phyloP scores from a whole-genome alignment of 345 rosid species.

The Linum tenue region DNA sequence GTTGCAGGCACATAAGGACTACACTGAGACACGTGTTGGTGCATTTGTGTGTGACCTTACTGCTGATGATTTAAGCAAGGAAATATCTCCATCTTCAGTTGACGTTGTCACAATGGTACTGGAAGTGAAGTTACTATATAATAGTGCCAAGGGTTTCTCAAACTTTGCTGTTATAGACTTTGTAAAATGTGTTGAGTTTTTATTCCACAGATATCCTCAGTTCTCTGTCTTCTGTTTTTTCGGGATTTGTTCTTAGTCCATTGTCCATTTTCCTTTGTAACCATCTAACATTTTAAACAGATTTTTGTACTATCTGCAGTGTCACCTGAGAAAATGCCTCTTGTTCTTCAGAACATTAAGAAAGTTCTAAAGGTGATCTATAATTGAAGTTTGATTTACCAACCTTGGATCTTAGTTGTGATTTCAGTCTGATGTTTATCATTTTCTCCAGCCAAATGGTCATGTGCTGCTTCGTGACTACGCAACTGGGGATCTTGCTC shows the following conservation, averaged over 20 bases:
- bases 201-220: neutral
- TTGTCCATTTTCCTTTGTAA: slow-evolving; percentile 11
- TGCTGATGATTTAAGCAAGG: slow-evolving; percentile 53
- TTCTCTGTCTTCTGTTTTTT: neutral
- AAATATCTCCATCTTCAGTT: slow-evolving; percentile 64
- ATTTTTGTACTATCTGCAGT: slow-evolving; percentile 90
- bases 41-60: slow-evolving; percentile 84
- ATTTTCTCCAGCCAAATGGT: slow-evolving; percentile 56
- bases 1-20: slow-evolving; percentile 76
- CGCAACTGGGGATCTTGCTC: slow-evolving; percentile 88
- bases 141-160: neutral
- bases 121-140: slow-evolving; percentile 11
- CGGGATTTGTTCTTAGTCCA: neutral
- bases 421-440: slow-evolving; percentile 5
- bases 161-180: neutral
- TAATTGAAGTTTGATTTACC: neutral
- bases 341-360: slow-evolving; percentile 57
- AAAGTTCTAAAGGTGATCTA: slow-evolving; percentile 65
- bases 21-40: slow-evolving; percentile 39
- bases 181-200: no score
- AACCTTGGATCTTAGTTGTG: neutral
- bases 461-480: slow-evolving; percentile 76
- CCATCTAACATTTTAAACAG: slow-evolving; percentile 63
- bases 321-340: slow-evolving; percentile 87
- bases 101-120: slow-evolving; percentile 91